A percentile compares a stretch with the other conserved stretches of the same genome.
Evolutionary conservation across 495 filamentous ascomycete genomes (phyloP).

Genomic region (Rostrohypoxylon terebratum): DNA sequence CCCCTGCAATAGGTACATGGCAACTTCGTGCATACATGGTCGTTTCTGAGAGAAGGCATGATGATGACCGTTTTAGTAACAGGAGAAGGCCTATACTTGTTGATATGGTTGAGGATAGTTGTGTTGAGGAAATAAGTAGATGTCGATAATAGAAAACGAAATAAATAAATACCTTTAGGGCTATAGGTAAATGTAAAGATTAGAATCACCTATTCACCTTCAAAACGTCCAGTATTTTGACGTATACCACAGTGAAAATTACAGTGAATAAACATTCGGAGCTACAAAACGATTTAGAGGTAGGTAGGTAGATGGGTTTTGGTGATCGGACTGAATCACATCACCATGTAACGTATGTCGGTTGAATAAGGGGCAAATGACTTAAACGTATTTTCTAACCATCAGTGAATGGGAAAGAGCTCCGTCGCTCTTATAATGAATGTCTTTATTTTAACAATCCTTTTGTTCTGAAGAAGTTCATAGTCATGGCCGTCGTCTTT

Average conservation of each 20-base stretch:
- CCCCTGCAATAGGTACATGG: neutral
- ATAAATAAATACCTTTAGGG: too few relatives aligned
- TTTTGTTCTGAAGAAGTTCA: too few relatives aligned
- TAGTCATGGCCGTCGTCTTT: neutral
- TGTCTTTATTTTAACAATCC: too few relatives aligned
- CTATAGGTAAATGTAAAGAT: too few relatives aligned
- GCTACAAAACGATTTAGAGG: neutral
- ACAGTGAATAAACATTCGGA: neutral
- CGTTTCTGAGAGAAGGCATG: neutral
- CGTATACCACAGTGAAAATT: neutral
- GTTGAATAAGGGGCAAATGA: neutral
- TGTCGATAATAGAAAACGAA: neutral
- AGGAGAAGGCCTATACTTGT: neutral
- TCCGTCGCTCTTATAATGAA: too few relatives aligned
- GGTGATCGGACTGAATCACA: neutral
- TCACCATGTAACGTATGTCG: neutral
- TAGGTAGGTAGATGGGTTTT: neutral
- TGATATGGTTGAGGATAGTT: neutral
- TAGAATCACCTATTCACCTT: neutral
- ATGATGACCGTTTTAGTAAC: neutral
- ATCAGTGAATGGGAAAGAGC: too few relatives aligned
- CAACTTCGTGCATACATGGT: neutral
- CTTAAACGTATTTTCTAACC: too few relatives aligned
- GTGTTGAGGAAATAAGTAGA: neutral
- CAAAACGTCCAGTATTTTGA: neutral